Percentiles rank a stretch among this genome's conserved stretches.
These are phyloP conservation scores for Pontederia crassipes DNA, from an alignment of 176 grass and related monocot genomes.

Conservation along the genomic window DNA sequence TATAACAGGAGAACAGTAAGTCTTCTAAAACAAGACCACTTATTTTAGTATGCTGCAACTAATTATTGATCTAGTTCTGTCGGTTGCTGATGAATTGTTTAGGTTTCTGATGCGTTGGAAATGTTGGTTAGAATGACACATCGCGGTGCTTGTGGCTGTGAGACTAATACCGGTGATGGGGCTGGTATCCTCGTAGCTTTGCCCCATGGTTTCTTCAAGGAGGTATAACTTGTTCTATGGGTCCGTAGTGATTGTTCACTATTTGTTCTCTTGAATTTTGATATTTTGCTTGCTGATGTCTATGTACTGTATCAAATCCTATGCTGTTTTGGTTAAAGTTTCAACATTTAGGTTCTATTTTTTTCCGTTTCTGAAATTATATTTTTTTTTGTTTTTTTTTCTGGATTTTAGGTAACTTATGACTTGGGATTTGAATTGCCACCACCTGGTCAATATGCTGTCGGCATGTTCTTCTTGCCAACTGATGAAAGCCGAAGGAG, in stretches of 20 bases:
- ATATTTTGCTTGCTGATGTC: background rate
- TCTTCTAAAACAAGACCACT: background rate
- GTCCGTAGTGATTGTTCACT: background rate
- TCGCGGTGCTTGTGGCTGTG: constrained; percentile 87
- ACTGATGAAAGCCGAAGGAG: constrained; percentile 52
- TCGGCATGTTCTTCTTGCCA: constrained; percentile 90
- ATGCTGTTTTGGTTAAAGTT: background rate
- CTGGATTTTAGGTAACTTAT: constrained; percentile 50
- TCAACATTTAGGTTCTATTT: background rate
- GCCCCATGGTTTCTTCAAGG: constrained; percentile 61
- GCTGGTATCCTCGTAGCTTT: constrained; percentile 88
- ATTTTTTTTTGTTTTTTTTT: background rate
- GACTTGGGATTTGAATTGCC: constrained; percentile 81
- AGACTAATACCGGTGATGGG: constrained; percentile 93
- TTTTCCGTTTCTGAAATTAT: too few relatives aligned
- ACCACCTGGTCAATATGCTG: constrained; percentile 48
- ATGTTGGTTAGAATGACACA: constrained; percentile 98
- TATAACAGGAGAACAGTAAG: constrained; percentile 71
- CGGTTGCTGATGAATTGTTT: background rate
- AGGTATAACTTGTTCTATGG: constrained; percentile 25
- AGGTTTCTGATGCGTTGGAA: constrained; percentile 76
- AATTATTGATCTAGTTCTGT: background rate
- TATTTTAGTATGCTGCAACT: background rate
- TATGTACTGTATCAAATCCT: background rate
- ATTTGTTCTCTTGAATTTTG: background rate